A percentile compares a stretch with the other conserved stretches of the same genome.
Evolutionary conservation across 768 basidiomycete genomes (phyloP).

Genomic region (Mycena kentingensis): DNA sequence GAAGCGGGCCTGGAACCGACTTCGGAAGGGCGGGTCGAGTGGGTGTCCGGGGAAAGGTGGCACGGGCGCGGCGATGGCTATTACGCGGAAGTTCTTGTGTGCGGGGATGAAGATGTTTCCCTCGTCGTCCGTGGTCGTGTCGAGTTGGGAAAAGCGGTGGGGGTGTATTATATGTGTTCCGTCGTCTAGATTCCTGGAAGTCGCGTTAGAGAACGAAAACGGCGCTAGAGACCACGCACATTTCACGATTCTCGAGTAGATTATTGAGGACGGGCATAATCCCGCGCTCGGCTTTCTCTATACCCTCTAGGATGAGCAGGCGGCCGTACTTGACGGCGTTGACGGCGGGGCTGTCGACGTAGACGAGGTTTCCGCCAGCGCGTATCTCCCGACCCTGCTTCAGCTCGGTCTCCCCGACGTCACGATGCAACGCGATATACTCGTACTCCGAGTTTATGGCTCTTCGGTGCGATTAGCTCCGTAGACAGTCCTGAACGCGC

Average conservation of each 20-base stretch:
- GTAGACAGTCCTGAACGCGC: background rate
- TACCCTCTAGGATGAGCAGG: constrained; percentile 65
- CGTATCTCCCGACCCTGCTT: constrained; percentile 72
- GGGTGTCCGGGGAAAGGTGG: constrained; percentile 69
- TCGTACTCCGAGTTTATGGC: constrained; percentile 70
- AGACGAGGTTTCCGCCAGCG: constrained; percentile 61
- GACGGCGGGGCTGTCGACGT: constrained; percentile 68
- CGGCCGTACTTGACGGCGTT: constrained; percentile 67
- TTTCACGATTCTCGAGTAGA: constrained; percentile 70
- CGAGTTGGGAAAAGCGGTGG: constrained; percentile 54
- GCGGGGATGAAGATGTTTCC: constrained; percentile 61
- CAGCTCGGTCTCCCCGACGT: constrained; percentile 72
- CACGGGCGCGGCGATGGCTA: constrained; percentile 70
- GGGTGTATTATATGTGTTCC: constrained; percentile 71
- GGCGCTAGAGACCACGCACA: constrained; percentile 37
- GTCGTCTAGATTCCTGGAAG: constrained; percentile 62
- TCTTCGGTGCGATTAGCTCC: constrained; percentile 28
- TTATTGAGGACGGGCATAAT: constrained; percentile 77
- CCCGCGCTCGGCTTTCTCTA: constrained; percentile 72
- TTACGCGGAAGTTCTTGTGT: constrained; percentile 66
- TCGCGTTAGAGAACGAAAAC: constrained; percentile 3
- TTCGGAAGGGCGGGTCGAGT: constrained; percentile 67
- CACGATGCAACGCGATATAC: constrained; percentile 65
- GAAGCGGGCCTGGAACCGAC: constrained; percentile 70
- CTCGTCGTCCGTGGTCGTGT: constrained; percentile 31